Percentiles rank a stretch among this genome's conserved stretches.
Conservation (phyloP, 345 rosid genomes). For the Raphanus raphanistrum region DNA sequence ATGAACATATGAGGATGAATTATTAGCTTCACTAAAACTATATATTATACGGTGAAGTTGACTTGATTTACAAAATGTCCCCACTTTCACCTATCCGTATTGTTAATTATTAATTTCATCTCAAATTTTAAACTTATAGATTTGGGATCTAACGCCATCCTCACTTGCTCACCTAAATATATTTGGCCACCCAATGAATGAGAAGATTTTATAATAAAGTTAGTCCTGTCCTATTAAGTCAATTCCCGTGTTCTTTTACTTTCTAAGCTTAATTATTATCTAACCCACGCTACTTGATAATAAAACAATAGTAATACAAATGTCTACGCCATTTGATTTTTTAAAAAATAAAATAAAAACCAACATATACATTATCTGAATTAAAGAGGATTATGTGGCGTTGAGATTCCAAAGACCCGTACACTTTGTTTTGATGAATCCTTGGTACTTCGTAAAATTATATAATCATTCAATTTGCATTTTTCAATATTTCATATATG, state of each 20-base stretch:
- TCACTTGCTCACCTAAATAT: slow-evolving; percentile 14
- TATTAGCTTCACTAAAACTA: slow-evolving; percentile 11
- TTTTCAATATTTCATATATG: neutral
- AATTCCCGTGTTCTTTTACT: slow-evolving; percentile 3
- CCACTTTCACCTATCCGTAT: slow-evolving; percentile 4
- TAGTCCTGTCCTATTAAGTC: slow-evolving; percentile 12
- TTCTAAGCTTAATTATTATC: slow-evolving; percentile 1
- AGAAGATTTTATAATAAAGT: neutral
- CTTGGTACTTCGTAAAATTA: neutral
- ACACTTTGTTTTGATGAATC: neutral
- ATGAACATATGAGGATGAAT: neutral
- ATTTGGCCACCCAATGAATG: slow-evolving; percentile 23
- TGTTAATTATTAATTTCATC: neutral
- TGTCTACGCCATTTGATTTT: neutral
- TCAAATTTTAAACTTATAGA: neutral
- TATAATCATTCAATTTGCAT: neutral
- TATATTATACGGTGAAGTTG: slow-evolving; percentile 5
- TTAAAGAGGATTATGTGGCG: neutral
- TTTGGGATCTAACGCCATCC: neutral
- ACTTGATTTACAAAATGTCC: slow-evolving; percentile 7
- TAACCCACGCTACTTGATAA: neutral
- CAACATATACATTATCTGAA: neutral
- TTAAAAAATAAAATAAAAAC: neutral
- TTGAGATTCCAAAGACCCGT: neutral
- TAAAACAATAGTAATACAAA: neutral